Conservation (phyloP, 73 alveolate genomes). For the Breviolum minutum region DNA sequence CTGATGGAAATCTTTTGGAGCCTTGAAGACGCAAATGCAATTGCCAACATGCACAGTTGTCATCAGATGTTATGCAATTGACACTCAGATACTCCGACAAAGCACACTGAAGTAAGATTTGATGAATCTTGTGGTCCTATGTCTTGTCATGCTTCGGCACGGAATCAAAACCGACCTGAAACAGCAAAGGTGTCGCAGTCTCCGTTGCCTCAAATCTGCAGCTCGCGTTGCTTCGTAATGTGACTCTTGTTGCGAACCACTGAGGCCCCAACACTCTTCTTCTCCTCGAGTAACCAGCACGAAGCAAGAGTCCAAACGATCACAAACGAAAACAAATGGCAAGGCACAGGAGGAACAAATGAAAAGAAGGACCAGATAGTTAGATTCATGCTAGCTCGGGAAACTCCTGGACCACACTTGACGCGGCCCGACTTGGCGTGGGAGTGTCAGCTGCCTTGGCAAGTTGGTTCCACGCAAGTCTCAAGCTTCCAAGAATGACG, state of each 20-base stretch:
- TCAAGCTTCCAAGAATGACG: background rate
- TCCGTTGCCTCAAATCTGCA: background rate
- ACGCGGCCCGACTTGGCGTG: constrained; percentile 23
- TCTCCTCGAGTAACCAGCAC: background rate
- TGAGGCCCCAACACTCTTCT: background rate
- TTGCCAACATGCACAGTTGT: too few species aligned
- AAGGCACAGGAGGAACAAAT: background rate
- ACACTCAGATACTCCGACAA: too few species aligned
- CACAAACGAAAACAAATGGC: background rate
- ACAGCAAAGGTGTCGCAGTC: background rate
- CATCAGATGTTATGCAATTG: too few species aligned
- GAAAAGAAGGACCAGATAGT: too few species aligned
- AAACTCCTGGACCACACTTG: background rate
- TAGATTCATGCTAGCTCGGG: too few species aligned
- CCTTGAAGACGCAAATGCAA: background rate
- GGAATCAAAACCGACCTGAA: background rate
- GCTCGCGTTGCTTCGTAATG: background rate
- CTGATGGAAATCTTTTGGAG: background rate
- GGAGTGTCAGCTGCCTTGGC: constrained; percentile 31
- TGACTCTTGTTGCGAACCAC: background rate
- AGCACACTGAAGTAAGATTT: too few species aligned
- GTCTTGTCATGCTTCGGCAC: too few species aligned
- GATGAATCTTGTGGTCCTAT: too few species aligned
- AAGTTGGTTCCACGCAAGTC: background rate
- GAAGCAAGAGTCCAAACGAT: background rate